Conservation (phyloP, 352 stramenopile genomes). For the Globisporangium heterothallicum region DNA sequence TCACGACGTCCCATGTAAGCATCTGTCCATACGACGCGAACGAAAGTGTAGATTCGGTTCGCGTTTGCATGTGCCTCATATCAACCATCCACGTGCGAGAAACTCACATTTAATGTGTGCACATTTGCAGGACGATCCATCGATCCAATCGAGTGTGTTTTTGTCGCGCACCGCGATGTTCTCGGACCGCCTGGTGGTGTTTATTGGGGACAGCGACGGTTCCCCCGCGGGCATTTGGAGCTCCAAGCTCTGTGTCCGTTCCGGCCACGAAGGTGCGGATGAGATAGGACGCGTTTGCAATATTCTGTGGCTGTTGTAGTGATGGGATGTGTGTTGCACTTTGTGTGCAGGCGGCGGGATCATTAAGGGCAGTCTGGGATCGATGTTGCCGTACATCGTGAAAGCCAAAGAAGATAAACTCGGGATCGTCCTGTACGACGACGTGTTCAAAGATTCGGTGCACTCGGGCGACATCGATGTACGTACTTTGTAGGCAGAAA, state of each 20-base stretch:
- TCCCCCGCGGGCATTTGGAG: conserved; percentile 58
- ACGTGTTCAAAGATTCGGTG: conserved; percentile 56
- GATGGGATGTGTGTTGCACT: too few relatives aligned
- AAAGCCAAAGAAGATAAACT: conserved; percentile 72
- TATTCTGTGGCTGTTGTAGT: too few relatives aligned
- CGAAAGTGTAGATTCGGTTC: too few relatives aligned
- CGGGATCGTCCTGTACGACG: conserved; percentile 60
- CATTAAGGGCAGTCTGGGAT: conserved; percentile 65
- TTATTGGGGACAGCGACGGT: conserved; percentile 59
- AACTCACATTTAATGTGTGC: too few relatives aligned
- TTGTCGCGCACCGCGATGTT: conserved; percentile 52
- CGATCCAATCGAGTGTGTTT: conserved; percentile 56
- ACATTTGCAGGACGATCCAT: conserved; percentile 39
- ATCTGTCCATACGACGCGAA: too few relatives aligned
- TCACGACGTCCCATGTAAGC: conserved; percentile 36
- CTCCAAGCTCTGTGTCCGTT: conserved; percentile 52
- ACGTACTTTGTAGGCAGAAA: conserved; percentile 15
- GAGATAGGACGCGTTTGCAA: too few relatives aligned
- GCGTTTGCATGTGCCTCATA: too few relatives aligned
- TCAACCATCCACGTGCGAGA: too few relatives aligned
- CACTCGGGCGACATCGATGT: conserved; percentile 44
- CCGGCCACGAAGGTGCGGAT: conserved; percentile 41
- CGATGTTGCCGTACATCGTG: conserved; percentile 71
- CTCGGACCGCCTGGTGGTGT: conserved; percentile 58
- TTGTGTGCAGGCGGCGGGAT: conserved; percentile 42